These are phyloP conservation scores for Phylloporus sp. DNA, from an alignment of 1,284 basidiomycete genomes.

Conservation along the genomic window DNA sequence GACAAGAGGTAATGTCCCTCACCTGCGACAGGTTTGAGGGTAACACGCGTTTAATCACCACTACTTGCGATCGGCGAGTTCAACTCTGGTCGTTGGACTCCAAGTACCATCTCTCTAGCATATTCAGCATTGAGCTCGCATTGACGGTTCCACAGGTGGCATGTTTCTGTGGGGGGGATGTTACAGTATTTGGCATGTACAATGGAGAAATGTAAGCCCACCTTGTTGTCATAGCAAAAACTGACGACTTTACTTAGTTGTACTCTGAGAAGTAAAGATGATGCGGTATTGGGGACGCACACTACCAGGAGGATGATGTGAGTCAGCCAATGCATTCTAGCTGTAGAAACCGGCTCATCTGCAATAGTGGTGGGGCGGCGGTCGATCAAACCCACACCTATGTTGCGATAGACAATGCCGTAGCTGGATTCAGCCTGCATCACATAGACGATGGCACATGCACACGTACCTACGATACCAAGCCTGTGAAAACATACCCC, in stretches of 20 bases:
- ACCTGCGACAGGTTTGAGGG: neutral
- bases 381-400: neutral
- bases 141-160: neutral
- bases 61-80: neutral
- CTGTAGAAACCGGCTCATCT: neutral
- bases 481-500: neutral
- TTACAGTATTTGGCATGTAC: neutral
- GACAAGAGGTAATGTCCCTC: neutral
- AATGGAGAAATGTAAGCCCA: too few species aligned
- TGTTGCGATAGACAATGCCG: neutral
- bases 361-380: neutral
- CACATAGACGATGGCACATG: neutral
- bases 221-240: too few species aligned
- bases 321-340: neutral
- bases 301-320: neutral
- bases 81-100: neutral
- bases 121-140: neutral
- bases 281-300: neutral
- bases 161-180: neutral
- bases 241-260: too few species aligned
- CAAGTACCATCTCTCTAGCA: neutral
- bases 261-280: neutral
- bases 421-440: neutral
- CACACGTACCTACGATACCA: neutral
- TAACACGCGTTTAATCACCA: neutral